phyloP scores from a whole-genome alignment of 129 eudicot species.

The Flaveria robusta region DNA sequence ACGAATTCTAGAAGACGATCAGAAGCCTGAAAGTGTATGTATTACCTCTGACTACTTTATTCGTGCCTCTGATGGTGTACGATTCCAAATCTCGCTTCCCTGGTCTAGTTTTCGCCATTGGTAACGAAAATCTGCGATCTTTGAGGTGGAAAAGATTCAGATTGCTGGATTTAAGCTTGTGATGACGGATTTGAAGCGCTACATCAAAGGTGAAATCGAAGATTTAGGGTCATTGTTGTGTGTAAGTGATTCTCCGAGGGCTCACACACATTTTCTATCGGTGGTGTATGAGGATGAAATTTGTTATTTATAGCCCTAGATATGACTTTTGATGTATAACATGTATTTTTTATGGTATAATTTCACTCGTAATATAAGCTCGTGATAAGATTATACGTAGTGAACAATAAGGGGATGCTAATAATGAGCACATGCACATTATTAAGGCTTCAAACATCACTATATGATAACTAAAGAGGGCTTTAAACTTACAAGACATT shows the following conservation, averaged over 20 bases:
- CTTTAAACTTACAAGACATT: no score
- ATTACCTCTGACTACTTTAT: conserved; percentile 68
- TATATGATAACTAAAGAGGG: no score
- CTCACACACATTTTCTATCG: conserved; percentile 11
- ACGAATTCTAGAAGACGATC: conserved; percentile 9
- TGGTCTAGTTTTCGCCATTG: conserved; percentile 69
- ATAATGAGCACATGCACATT: no score
- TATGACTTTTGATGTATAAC: neutral
- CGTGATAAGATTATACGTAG: no score
- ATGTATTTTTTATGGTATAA: no score
- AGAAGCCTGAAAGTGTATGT: neutral
- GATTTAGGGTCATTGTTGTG: conserved; percentile 34
- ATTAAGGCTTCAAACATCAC: no score
- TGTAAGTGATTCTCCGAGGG: conserved; percentile 12
- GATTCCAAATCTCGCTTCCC: conserved; percentile 57
- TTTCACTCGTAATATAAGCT: no score
- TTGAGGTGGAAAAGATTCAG: conserved; percentile 6
- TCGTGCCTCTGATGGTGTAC: conserved; percentile 69
- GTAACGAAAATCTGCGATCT: conserved; percentile 7
- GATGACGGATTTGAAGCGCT: neutral
- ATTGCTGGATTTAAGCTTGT: neutral
- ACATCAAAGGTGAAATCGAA: conserved; percentile 18
- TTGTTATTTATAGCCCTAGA: conserved; percentile 27
- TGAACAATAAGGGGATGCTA: no score
- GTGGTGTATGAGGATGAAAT: conserved; percentile 8